Conservation (phyloP, 768 basidiomycete species). For the Amanita rubescens region DNA sequence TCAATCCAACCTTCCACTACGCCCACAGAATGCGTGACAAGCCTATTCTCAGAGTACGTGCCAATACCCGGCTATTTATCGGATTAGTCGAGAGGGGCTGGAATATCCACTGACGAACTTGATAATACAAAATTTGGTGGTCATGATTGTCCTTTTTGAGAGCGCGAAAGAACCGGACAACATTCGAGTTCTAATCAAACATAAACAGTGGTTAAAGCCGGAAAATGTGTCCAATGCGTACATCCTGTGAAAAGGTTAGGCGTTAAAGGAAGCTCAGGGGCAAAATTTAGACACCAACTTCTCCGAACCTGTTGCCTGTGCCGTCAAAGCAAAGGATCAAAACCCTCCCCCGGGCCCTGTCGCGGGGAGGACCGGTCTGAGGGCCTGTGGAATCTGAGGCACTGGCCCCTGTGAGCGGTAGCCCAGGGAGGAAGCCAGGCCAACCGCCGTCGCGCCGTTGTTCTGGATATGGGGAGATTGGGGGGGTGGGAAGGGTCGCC, state of each 20-base stretch:
- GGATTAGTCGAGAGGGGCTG: not conserved
- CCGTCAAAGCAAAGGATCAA: conserved; percentile 1
- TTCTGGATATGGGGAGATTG: not conserved
- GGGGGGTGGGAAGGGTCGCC: not conserved
- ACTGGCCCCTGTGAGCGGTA: not conserved
- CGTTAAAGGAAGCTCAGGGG: not conserved
- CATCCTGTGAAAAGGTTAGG: not conserved
- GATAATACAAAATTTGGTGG: conserved; percentile 12
- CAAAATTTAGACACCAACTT: not conserved
- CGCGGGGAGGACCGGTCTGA: not conserved
- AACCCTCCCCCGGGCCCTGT: not conserved
- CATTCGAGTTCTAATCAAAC: conserved; percentile 2
- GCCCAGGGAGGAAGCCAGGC: not conserved
- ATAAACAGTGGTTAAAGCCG: not conserved
- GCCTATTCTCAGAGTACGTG: conserved; percentile 18
- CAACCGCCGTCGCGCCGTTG: not conserved
- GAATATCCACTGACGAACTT: conserved; percentile 2
- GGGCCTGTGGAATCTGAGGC: not conserved
- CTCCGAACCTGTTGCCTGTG: conserved; percentile 4
- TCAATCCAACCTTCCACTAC: conserved; percentile 14
- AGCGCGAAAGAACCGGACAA: conserved; percentile 5
- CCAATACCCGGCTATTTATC: conserved; percentile 18
- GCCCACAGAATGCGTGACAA: conserved; percentile 15
- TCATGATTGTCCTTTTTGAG: not conserved
- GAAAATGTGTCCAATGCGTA: not conserved